Evolutionary conservation across 306 rosid genomes (phyloP).

Genomic region (Pueraria montana): DNA sequence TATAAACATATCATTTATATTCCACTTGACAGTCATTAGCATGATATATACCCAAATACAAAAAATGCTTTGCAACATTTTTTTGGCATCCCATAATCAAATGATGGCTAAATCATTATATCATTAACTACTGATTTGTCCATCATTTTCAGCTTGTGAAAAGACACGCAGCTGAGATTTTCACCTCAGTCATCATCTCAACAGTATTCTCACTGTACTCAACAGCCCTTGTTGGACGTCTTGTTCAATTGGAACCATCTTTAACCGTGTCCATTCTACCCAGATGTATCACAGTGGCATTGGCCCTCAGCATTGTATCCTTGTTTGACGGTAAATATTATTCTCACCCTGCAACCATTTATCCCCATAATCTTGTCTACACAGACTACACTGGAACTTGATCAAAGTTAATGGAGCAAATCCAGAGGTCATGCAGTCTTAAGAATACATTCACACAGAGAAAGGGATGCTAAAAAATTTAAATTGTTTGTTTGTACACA

Average conservation of each 20-base stretch:
- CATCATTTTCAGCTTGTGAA: constrained; percentile 82
- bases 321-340: constrained; percentile 83
- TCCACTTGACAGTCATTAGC: constrained; percentile 9
- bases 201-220: constrained; percentile 93
- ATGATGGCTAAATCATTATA: constrained; percentile 23
- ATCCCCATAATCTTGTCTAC: constrained; percentile 21
- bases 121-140: constrained; percentile 31
- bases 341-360: constrained; percentile 1
- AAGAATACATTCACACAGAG: background rate
- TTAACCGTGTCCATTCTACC: constrained; percentile 92
- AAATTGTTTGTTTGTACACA: constrained; percentile 7
- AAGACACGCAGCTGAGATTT: constrained; percentile 97
- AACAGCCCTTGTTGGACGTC: constrained; percentile 92
- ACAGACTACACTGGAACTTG: background rate
- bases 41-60: constrained; percentile 9
- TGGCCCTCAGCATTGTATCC: constrained; percentile 94
- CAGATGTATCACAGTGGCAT: constrained; percentile 92
- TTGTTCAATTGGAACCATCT: constrained; percentile 81
- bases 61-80: constrained; percentile 18
- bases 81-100: constrained; percentile 16
- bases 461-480: constrained; percentile 5
- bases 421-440: background rate
- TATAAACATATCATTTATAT: background rate
- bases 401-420: background rate
- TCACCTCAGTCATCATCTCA: constrained; percentile 86